A percentile compares a stretch with the other conserved stretches of the same genome.
Evolutionary conservation across 116 monocot species (phyloP).

Genomic region (Dioscorea cayenensis): DNA sequence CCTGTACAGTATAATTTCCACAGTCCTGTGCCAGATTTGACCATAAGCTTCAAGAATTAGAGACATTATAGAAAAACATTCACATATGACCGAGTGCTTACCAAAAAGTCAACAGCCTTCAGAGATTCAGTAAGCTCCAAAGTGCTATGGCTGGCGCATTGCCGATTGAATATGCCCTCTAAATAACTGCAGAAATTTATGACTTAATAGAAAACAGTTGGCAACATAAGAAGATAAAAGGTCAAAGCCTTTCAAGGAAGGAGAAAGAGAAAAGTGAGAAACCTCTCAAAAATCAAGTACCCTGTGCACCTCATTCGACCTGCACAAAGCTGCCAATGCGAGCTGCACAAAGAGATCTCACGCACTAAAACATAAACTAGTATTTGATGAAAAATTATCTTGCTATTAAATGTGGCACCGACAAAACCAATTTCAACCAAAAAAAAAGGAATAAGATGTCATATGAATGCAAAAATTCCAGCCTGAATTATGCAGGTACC

Average conservation of each 20-base stretch:
- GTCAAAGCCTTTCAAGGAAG: no score
- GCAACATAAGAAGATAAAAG: no score
- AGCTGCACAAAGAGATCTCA: slow-evolving; percentile 32
- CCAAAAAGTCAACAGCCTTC: slow-evolving; percentile 56
- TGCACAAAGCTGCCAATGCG: slow-evolving; percentile 69
- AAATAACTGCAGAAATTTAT: slow-evolving; percentile 52
- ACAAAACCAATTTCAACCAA: no score
- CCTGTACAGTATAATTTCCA: no score
- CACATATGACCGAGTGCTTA: slow-evolving; percentile 14
- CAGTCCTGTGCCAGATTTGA: no score
- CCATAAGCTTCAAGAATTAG: no score
- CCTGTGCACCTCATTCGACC: slow-evolving; percentile 53
- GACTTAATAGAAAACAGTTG: not conserved
- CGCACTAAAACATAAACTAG: no score
- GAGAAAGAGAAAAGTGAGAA: slow-evolving; percentile 4
- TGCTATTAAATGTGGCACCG: no score
- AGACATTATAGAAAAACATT: no score
- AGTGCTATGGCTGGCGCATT: slow-evolving; percentile 23
- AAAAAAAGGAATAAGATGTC: not conserved
- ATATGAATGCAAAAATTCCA: not conserved
- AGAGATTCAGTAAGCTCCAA: slow-evolving; percentile 38
- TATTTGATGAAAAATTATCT: no score
- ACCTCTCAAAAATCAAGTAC: slow-evolving; percentile 88
- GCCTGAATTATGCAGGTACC: no score
- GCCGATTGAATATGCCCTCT: slow-evolving; percentile 36